Evolutionary conservation across 306 rosid genomes (phyloP).

Genomic region (Prunus mongolica): DNA sequence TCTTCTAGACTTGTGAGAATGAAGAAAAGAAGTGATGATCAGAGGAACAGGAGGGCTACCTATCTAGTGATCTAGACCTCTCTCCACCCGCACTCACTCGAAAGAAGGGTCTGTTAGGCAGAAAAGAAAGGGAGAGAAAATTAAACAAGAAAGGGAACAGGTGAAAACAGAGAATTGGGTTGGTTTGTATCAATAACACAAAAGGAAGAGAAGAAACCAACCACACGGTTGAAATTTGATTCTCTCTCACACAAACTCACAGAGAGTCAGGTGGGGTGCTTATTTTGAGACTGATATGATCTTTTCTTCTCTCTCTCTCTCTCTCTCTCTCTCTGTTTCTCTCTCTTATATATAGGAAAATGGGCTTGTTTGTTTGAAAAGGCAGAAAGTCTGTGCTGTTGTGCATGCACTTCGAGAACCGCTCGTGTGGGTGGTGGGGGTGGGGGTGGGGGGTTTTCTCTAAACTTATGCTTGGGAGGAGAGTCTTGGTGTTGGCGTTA

Average conservation of each 20-base stretch:
- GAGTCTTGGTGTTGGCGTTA: neutral
- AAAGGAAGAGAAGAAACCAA: constrained; percentile 13
- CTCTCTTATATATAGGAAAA: neutral
- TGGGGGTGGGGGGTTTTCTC: neutral
- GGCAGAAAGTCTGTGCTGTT: constrained; percentile 23
- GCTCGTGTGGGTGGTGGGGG: constrained; percentile 73
- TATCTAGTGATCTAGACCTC: neutral
- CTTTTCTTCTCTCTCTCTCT: neutral
- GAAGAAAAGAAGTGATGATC: neutral
- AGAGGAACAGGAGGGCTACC: no score
- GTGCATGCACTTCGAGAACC: constrained; percentile 57
- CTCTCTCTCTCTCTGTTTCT: neutral
- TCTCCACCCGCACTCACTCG: neutral
- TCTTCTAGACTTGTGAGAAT: neutral
- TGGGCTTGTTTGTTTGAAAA: no score
- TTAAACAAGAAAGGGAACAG: neutral
- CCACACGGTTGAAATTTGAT: constrained; percentile 26
- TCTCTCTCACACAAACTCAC: neutral
- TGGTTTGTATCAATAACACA: neutral
- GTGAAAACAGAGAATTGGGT: constrained; percentile 3
- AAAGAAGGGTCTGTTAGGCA: constrained; percentile 6
- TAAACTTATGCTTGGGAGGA: neutral
- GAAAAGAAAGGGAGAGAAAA: constrained; percentile 14
- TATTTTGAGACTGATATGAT: constrained; percentile 41
- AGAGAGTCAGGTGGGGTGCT: constrained; percentile 10